Evolutionary conservation across 2,329 filamentous ascomycete species (phyloP), one percentile per base, ranked within the genome.

Genomic region (Colletotrichum eremochloae): DNA sequence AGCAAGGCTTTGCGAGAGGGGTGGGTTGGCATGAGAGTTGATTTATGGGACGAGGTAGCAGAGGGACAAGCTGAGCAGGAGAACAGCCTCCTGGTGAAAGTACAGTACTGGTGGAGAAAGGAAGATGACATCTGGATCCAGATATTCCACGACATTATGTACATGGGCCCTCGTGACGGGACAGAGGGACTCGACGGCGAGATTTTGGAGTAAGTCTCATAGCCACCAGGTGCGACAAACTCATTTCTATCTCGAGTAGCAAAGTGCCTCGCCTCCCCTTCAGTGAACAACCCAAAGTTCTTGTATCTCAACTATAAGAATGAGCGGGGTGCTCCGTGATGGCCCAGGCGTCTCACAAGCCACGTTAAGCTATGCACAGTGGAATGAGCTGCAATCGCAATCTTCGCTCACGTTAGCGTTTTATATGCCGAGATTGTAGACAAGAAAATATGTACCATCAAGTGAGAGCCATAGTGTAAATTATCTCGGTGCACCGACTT

Each of bases 51-150:
- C 31, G 77, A 77, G 3, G 62, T 55, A 4, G 46, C 24, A 6
- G 55, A 40, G 11, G 42, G 31, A 2, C n/a, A 15, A 5, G 6
- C 42, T 48, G 15, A 65, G 50, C 5, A 31, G 31, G 15, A 72
- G 61, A 3, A 52, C 50, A 20, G 75, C 69, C 5, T 76, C 18
- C 20, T 80, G 42, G 75, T 79, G 14, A 79, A 80, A 50, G 77
- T 78, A 18, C 76, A 79, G 53, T 80, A 80, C 42, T 80, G 78
- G 79, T 80, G 76, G 78, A 75, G 71, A 42, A 67, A 73, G 63
- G 77, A 79, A 20, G 40, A 58, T 0, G 73, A 38, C 0, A 64
- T 61, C 8, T 77, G 76, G 69, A 56, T 66, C 3, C 78, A 79
- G 57, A 76, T 78, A 31, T 46, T 79, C 18, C 78, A 79, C 48